Evolutionary conservation across 495 filamentous ascomycete genomes (phyloP), one percentile per base, ranked within the genome.

Genomic region (Rostrohypoxylon terebratum): DNA sequence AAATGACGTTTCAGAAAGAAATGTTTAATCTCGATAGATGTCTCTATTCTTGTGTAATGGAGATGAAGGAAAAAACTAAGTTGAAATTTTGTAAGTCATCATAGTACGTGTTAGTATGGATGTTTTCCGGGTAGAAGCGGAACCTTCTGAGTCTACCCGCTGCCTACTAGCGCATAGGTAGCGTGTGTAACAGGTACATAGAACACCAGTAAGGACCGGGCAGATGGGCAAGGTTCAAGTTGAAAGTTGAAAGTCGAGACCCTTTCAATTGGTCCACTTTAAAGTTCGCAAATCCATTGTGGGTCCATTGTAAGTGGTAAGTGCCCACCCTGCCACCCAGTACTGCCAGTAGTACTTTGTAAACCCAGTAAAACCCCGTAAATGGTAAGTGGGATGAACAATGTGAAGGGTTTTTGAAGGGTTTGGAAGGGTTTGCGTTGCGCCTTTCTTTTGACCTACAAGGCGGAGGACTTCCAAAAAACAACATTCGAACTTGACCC

Each of bases 121-220:
- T 18, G 8, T 21, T 40, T 48, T 54, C 61, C 61, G 68, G 68
- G 40, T 66, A 71, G 54, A 61, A 59, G 61, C 68, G 68, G 68
- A 45, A 42, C 38, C 13, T 42, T 14, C 28, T 28, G 14, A 38
- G 36, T 38, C 11, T 45, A 45, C 42, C 42, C 18, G 18, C 42
- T 20, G 11, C 7, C 34, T 7, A 8, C 13, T 44, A 44, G 11
- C 11, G n/a, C n/a, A 3, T 38, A 13, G 2, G 7, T 38, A 38
- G 2, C 36, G 7, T 13, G 36, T 38, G 36, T 38, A 38, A 38
- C 36, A 13, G 36, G 36, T 38, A n/a, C n/a, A 16, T 13, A 20
- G 45, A 11, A 25, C 2, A 21, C 1, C 9, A 25, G 20, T 9
- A 51, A 23, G 10, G 4, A 25, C 13, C 11, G 21, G 4, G 21